A percentile compares a stretch with the other conserved stretches of the same genome.
Evolutionary conservation across 169 alveolate genomes (phyloP).

Genomic region (Cryptosporidium bovis): DNA sequence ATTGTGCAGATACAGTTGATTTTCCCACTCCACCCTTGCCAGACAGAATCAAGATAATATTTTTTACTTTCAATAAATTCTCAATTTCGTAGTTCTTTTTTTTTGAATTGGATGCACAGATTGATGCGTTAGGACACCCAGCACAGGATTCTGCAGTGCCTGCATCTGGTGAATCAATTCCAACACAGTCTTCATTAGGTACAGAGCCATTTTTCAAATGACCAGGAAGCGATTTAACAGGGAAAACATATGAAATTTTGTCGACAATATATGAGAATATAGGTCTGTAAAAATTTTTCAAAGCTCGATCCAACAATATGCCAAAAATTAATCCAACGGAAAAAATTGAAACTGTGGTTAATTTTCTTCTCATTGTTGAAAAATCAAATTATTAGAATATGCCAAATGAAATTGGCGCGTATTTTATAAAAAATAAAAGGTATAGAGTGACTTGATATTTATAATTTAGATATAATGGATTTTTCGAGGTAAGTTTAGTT

Average conservation of each 20-base stretch:
- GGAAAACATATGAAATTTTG: not conserved
- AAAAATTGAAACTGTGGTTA: conserved; percentile 2
- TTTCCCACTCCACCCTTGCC: conserved; percentile 99
- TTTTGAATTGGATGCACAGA: conserved; percentile 92
- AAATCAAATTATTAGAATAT: not conserved
- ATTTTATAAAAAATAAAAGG: not conserved
- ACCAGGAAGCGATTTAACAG: not conserved
- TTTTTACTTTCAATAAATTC: conserved; percentile 88
- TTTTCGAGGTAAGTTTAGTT: conserved; percentile 57
- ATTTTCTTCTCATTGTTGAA: conserved; percentile 12
- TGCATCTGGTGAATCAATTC: conserved; percentile 82
- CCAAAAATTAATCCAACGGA: conserved; percentile 37
- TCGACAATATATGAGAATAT: not conserved
- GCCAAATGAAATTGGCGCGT: too few species aligned
- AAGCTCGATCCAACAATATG: not conserved
- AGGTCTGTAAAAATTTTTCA: not conserved
- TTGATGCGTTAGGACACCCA: conserved; percentile 96
- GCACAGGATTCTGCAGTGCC: conserved; percentile 95
- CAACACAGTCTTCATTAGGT: conserved; percentile 81
- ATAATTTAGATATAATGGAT: conserved; percentile 8
- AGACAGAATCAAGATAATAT: conserved; percentile 91
- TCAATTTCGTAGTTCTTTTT: conserved; percentile 76
- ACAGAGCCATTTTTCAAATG: too few species aligned
- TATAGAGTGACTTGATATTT: not conserved
- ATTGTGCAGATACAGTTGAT: conserved; percentile 95